These are phyloP conservation scores for Phycomyces blakesleeanus DNA, from an alignment of 192 early-diverging fungal genomes.

Conservation along the genomic window DNA sequence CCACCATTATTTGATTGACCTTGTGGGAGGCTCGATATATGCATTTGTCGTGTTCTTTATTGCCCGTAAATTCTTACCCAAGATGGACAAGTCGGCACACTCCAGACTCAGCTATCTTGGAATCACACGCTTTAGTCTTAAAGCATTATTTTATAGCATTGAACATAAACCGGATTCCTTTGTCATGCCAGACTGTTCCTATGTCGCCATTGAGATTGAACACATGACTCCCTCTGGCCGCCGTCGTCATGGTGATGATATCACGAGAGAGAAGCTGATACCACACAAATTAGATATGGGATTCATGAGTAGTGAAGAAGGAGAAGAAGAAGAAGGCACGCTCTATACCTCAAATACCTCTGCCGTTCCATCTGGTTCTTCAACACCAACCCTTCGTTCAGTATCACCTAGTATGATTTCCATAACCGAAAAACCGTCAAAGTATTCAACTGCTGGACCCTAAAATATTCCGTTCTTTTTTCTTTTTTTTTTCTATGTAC, in stretches of 20 bases:
- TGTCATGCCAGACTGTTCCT: background rate
- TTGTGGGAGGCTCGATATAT: constrained; percentile 62
- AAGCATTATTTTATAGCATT: constrained; percentile 11
- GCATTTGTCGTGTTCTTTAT: constrained; percentile 52
- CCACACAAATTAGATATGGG: too few species aligned
- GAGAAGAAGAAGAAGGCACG: too few species aligned
- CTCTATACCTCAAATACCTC: too few species aligned
- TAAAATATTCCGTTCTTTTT: too few species aligned
- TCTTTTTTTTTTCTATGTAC: too few species aligned
- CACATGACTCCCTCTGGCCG: background rate
- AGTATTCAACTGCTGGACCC: too few species aligned
- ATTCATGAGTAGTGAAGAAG: too few species aligned
- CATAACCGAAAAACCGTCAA: too few species aligned
- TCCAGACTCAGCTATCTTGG: constrained; percentile 34
- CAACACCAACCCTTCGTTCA: too few species aligned
- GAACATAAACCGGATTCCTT: constrained; percentile 3
- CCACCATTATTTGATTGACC: constrained; percentile 70
- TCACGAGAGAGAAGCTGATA: too few species aligned
- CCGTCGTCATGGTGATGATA: background rate
- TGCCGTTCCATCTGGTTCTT: too few species aligned
- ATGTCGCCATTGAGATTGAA: background rate
- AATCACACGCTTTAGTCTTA: constrained; percentile 11
- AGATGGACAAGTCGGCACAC: constrained; percentile 21
- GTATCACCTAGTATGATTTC: too few species aligned
- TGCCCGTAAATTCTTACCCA: constrained; percentile 44